Evolutionary conservation across 176 grass and related monocot genomes (phyloP), one percentile per base, ranked within the genome.

Genomic region (Rhynchospora breviuscula): DNA sequence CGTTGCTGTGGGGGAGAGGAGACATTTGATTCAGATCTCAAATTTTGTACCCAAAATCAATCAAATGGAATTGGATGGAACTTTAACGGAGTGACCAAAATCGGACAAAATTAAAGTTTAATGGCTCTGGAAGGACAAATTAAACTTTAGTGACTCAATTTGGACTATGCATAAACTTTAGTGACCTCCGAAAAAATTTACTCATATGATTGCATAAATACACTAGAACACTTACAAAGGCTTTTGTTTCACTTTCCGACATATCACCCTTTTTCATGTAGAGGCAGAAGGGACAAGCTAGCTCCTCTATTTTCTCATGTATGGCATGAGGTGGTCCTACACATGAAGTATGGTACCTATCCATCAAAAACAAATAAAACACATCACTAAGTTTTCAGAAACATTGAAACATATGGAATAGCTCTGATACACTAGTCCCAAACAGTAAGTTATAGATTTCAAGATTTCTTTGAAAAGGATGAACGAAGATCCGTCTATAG

Each of bases 271-370:
- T 94, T 89, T 94, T 86, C 78, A 97, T 71, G 85, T 35, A 89
- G 53, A 85, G 83, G 83, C 95, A 97, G 78, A 92, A 90, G 7
- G 85, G 67, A 84, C 90, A 97, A 21, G 82, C 78, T 43, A 82
- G 85, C 85, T 85, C 87, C 79, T 66, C 80, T 47, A 33, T 65
- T 57, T 45, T 59, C 72, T 81, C 81, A 62, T 78, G 66, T 63
- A 80, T 86, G 86, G 72, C 52, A 82, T 85, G 5, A 54, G 77
- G 21, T 5, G 66, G 82, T 81, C 88, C 90, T 44, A 82, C 58
- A 84, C 95, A 97, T 62, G 87, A 90, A 59, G 58, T 81, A 84
- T 97, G 95, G 73, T 91, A 91, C 95, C 95, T 97, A 81, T n/a
- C 52, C 86, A 86, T 78, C 25, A 83, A 91, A 74, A 76, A 87